A percentile compares a stretch with the other conserved stretches of the same genome.
phyloP scores from a whole-genome alignment of 176 grass and related monocot species.

The Oryza nivara region DNA sequence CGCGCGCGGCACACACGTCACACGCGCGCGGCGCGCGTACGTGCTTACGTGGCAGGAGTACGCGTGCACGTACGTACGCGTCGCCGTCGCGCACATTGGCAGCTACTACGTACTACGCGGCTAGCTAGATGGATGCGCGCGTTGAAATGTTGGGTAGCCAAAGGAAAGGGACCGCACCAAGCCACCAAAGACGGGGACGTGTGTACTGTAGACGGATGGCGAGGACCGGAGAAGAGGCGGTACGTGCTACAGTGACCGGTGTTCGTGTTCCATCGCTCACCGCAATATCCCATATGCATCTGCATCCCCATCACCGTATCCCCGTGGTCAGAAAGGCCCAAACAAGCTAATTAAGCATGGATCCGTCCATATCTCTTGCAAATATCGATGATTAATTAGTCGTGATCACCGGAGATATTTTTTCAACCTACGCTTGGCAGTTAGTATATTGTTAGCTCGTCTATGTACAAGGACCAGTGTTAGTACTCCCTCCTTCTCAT shows the following conservation, averaged over 20 bases:
- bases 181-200: background rate
- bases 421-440: background rate
- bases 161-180: background rate
- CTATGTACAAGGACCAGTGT: too few relatives aligned
- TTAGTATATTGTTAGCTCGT: background rate
- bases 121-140: background rate
- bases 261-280: background rate
- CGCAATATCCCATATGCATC: too few relatives aligned
- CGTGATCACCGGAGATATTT: background rate
- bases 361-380: background rate
- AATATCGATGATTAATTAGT: background rate
- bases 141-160: conserved; percentile 34
- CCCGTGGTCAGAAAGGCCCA: background rate
- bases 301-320: background rate
- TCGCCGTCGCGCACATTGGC: conserved; percentile 15
- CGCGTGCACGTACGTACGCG: background rate
- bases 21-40: too few relatives aligned
- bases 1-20: too few relatives aligned
- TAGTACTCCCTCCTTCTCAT: too few relatives aligned
- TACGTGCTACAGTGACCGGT: background rate
- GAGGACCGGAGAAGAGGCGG: background rate
- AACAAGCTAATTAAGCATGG: background rate
- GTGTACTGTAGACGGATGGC: background rate
- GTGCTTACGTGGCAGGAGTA: too few relatives aligned
- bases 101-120: too few relatives aligned